Base-by-base conservation (phyloP, 1,284 basidiomycete genomes). In the Cryptococcus hybrid region DNA sequence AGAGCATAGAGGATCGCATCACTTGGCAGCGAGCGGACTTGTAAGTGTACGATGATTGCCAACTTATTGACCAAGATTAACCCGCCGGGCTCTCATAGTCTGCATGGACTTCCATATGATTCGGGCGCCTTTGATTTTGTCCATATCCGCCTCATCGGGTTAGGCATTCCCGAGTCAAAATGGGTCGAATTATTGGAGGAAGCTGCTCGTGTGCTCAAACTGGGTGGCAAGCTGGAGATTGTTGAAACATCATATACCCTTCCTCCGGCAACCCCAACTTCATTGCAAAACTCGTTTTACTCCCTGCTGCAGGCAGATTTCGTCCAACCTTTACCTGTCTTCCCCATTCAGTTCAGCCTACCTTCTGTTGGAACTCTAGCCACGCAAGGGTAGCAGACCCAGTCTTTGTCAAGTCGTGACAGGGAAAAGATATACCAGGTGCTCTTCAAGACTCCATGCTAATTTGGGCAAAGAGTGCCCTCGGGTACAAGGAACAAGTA, bases 151-250 rank as follows among this genome's bases (percentile, higher is more conserved):
- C 76, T 76, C 55, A 58, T 75, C 13, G 74, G 71, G 5, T 69
- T 79, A 1, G 76, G 74, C 4, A 60, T 79, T 3, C 73, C 77
- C n/a, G 72, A 76, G 53, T 55, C 61, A 5, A 67, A 66, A 38
- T 78, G 76, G 76, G 56, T 58, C 7, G 61, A 68, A 47, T 53
- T 78, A 3, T 52, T 79, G 0, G 74, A 77, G 48, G 76, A 79
- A 57, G 69, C 68, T 4, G 57, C 68, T 2, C 64, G 78, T 24
- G 74, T 79, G 7, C 62, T 78, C n/a, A 65, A 66, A 40, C 67
- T 62, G 9, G 75, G 72, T 0, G 78, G 76, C 2, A 66, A 72
- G n/a, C 56, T 79, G 18, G 78, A 78, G 67, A 74, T 78, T 45
- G 68, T 77, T 57, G 78, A 79, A 47, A 74, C 67, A 54, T 66